These are phyloP conservation scores for Lablab purpureus DNA, from an alignment of 306 rosid genomes.

Conservation along the genomic window DNA sequence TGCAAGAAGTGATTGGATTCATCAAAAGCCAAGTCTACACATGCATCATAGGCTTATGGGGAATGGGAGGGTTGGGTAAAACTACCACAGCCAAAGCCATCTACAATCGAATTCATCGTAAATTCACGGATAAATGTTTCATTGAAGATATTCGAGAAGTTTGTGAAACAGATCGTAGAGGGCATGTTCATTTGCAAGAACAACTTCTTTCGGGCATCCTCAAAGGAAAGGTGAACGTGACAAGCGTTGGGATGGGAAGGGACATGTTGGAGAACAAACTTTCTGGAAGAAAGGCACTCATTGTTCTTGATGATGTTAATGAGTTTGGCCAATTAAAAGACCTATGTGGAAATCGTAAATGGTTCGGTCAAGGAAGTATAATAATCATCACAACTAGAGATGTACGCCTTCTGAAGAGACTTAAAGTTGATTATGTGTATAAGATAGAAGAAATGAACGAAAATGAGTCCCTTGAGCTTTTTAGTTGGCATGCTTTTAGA, in stretches of 20 bases:
- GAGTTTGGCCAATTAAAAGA: not conserved
- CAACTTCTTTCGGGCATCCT: not conserved
- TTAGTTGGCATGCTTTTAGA: slow-evolving; percentile 40
- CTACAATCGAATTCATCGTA: not conserved
- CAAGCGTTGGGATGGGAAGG: not conserved
- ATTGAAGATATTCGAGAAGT: not conserved
- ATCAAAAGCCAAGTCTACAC: not conserved
- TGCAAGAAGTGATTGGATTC: not conserved
- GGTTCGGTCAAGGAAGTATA: slow-evolving; percentile 47
- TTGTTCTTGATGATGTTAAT: slow-evolving; percentile 32
- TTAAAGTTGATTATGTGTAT: not conserved
- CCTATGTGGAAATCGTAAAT: slow-evolving; percentile 1
- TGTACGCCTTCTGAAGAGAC: not conserved
- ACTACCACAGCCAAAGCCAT: not conserved
- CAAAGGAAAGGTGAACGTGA: not conserved
- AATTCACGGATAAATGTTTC: not conserved
- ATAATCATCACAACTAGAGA: slow-evolving; percentile 46
- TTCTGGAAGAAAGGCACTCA: not conserved
- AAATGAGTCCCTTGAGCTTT: slow-evolving; percentile 42
- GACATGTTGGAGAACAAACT: not conserved
- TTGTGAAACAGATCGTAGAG: not conserved
- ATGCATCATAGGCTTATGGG: not conserved
- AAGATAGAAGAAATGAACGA: not conserved
- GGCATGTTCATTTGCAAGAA: not conserved
- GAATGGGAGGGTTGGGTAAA: not conserved